Conservation (phyloP, 2,329 filamentous ascomycete genomes). For the Botrytis hyacinthi region DNA sequence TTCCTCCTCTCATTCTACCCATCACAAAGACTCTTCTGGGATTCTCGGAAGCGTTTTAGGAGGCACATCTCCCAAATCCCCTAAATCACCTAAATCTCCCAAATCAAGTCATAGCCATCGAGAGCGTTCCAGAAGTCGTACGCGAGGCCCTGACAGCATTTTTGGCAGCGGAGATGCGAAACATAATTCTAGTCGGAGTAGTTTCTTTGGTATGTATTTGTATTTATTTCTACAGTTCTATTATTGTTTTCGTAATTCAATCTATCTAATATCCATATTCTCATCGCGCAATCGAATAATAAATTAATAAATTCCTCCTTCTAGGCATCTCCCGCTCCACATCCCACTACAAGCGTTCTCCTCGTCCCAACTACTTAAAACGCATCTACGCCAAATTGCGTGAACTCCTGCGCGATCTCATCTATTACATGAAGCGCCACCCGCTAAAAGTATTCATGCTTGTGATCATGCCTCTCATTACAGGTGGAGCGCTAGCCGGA, state of each 20-base stretch:
- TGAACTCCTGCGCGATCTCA: constrained; percentile 75
- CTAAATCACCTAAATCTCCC: neutral
- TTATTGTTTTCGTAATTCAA: neutral
- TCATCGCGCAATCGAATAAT: neutral
- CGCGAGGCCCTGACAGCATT: constrained; percentile 38
- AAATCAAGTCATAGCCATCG: constrained; percentile 21
- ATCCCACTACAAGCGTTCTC: constrained; percentile 75
- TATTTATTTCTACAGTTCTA: neutral
- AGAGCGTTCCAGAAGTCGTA: constrained; percentile 36
- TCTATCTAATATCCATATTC: neutral
- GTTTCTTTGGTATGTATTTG: constrained; percentile 38
- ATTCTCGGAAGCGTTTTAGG: neutral
- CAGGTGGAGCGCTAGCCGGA: constrained; percentile 75
- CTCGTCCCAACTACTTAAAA: constrained; percentile 74
- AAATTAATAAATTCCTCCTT: constrained; percentile 4
- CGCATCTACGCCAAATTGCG: constrained; percentile 73
- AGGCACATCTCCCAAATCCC: constrained; percentile 16
- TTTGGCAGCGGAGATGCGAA: constrained; percentile 44
- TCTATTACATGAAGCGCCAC: constrained; percentile 77
- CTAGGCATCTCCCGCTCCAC: constrained; percentile 24
- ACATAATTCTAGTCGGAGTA: constrained; percentile 45
- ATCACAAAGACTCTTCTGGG: constrained; percentile 15
- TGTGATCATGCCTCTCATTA: constrained; percentile 83
- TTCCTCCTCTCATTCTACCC: constrained; percentile 22
- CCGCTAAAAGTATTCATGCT: constrained; percentile 85